phyloP scores from a whole-genome alignment of 163 green algal species.

The Scenedesmus sp. region DNA sequence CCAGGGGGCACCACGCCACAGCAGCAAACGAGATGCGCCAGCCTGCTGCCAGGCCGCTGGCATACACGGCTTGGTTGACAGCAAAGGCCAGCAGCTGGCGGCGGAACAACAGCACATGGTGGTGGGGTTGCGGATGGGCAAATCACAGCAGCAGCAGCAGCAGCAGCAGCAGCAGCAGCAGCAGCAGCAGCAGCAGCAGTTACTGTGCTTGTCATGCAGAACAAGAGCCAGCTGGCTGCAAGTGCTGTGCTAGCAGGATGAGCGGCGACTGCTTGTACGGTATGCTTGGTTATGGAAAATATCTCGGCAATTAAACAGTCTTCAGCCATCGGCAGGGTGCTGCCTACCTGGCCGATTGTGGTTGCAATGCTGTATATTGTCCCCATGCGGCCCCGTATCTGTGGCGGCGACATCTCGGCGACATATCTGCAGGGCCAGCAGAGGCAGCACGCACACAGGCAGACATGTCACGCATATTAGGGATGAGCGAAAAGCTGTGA shows the following conservation, averaged over 20 bases:
- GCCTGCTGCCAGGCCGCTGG: background rate
- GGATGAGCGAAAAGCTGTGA: too few relatives aligned
- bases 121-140: background rate
- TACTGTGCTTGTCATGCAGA: too few relatives aligned
- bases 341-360: background rate
- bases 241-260: too few relatives aligned
- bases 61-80: constrained; percentile 28
- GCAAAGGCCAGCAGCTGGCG: constrained; percentile 20
- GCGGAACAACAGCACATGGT: background rate
- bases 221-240: too few relatives aligned
- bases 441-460: background rate
- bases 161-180: background rate
- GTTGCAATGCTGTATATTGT: constrained; percentile 36
- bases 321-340: background rate
- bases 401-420: background rate
- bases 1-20: constrained; percentile 21
- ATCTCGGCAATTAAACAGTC: background rate
- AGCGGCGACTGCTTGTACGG: too few relatives aligned
- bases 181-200: background rate
- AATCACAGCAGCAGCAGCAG: background rate
- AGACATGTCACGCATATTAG: too few relatives aligned
- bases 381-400: background rate
- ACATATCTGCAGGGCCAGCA: background rate
- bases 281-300: too few relatives aligned
- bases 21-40: constrained; percentile 26